phyloP scores from a whole-genome alignment of 345 rosid genomes.

The Dipteronia sinensis region DNA sequence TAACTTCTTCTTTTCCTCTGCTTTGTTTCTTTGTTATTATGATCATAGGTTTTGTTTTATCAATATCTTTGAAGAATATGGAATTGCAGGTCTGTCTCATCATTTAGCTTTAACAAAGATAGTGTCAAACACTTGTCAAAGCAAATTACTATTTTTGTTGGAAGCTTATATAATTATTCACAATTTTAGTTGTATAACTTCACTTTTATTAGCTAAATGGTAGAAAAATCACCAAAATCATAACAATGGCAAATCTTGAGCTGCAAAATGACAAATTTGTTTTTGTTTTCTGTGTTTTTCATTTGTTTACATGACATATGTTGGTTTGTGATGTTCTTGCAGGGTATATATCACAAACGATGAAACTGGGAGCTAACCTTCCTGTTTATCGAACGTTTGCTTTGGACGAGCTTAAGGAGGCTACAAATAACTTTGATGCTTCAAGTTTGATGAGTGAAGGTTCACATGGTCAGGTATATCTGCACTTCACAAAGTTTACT shows the following conservation, averaged over 20 bases:
- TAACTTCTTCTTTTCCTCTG: slow-evolving; percentile 27
- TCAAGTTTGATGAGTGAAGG: slow-evolving; percentile 33
- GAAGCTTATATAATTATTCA: too few relatives aligned
- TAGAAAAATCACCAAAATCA: too few relatives aligned
- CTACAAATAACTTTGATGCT: slow-evolving; percentile 48
- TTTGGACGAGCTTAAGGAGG: slow-evolving; percentile 64
- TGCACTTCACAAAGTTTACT: background rate
- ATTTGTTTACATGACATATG: background rate
- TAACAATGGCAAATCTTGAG: too few relatives aligned
- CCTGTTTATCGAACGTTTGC: slow-evolving; percentile 55
- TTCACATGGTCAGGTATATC: slow-evolving; percentile 41
- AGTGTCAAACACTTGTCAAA: too few relatives aligned
- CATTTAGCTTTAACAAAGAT: too few relatives aligned
- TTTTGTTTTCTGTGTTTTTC: background rate
- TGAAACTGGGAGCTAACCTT: slow-evolving; percentile 65
- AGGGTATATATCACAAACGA: slow-evolving; percentile 64
- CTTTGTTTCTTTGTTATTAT: background rate
- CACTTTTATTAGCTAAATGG: too few relatives aligned
- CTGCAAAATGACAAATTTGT: too few relatives aligned
- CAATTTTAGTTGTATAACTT: too few relatives aligned
- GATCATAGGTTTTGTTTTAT: background rate
- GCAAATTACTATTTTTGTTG: too few relatives aligned
- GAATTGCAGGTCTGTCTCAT: background rate
- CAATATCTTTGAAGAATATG: background rate
- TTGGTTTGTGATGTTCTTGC: slow-evolving; percentile 12